Percentiles rank a stretch among this genome's conserved stretches.
Evolutionary conservation across 495 filamentous ascomycete species (phyloP).

Genomic region (Niebla homalea): DNA sequence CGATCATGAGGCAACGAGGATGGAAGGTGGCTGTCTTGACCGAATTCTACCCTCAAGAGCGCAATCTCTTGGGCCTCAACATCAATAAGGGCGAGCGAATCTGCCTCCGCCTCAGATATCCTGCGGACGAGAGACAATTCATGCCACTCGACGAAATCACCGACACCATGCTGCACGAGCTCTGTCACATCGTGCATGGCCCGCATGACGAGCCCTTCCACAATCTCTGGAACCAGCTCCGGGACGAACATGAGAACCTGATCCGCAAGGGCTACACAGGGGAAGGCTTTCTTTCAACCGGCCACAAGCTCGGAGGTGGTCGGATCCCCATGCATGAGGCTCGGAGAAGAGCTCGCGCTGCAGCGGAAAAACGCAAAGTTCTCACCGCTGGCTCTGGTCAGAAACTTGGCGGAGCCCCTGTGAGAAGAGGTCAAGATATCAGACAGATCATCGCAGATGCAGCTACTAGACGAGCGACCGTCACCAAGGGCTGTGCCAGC

Average conservation of each 20-base stretch:
- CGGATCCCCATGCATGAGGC: conserved; percentile 62
- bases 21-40: conserved; percentile 72
- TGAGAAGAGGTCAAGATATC: conserved; percentile 54
- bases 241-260: conserved; percentile 69
- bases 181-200: conserved; percentile 75
- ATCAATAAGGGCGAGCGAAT: conserved; percentile 64
- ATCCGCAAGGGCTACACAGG: conserved; percentile 76
- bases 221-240: conserved; percentile 73
- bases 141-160: conserved; percentile 64
- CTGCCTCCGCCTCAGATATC: conserved; percentile 69
- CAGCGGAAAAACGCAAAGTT: conserved; percentile 58
- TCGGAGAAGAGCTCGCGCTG: conserved; percentile 55
- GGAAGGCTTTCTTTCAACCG: conserved; percentile 71
- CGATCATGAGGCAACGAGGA: conserved; percentile 75
- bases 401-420: conserved; percentile 55
- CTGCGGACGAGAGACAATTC: conserved; percentile 63
- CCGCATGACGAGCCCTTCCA: conserved; percentile 78
- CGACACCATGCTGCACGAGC: conserved; percentile 93
- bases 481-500: conserved; percentile 63
- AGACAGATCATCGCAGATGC: conserved; percentile 63
- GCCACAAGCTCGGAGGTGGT: conserved; percentile 57
- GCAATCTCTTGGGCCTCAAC: conserved; percentile 73
- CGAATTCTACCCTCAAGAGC: conserved; percentile 71
- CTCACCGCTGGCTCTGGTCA: conserved; percentile 53
- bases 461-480: conserved; percentile 51